Conservation (phyloP, 768 basidiomycete genomes). For the Xanthoconium purpureum region DNA sequence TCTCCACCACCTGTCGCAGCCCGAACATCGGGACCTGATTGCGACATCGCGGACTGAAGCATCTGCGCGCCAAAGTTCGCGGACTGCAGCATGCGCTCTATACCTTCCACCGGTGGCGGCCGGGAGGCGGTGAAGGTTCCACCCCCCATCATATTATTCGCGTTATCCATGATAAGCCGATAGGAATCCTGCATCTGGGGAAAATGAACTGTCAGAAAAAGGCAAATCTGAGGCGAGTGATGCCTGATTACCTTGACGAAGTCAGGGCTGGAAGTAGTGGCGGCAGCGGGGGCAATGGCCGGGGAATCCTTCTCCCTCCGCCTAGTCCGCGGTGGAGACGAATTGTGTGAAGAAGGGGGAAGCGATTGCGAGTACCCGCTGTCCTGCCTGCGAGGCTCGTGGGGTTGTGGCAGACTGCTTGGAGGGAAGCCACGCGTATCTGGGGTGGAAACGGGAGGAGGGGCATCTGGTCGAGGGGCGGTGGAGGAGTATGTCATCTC, state of each 20-base stretch:
- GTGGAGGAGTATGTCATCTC: slow-evolving; percentile 36
- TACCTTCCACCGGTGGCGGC: slow-evolving; percentile 28
- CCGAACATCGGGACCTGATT: slow-evolving; percentile 30
- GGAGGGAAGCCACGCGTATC: slow-evolving; percentile 32
- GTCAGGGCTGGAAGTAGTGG: slow-evolving; percentile 35
- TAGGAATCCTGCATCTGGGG: slow-evolving; percentile 45
- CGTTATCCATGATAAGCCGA: slow-evolving; percentile 39
- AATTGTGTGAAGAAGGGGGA: slow-evolving; percentile 23
- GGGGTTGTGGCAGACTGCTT: slow-evolving; percentile 23
- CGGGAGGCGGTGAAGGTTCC: slow-evolving; percentile 23
- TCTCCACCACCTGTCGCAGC: slow-evolving; percentile 21
- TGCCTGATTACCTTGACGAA: slow-evolving; percentile 38
- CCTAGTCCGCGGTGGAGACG: slow-evolving; percentile 35
- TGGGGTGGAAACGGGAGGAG: slow-evolving; percentile 27
- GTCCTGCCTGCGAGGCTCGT: slow-evolving; percentile 34
- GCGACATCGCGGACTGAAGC: slow-evolving; percentile 28
- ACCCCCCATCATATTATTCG: slow-evolving; percentile 29
- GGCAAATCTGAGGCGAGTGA: not conserved
- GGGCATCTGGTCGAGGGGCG: slow-evolving; percentile 32
- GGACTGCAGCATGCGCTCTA: slow-evolving; percentile 47
- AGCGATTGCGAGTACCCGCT: slow-evolving; percentile 30
- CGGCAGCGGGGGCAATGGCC: slow-evolving; percentile 23
- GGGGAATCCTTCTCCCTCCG: slow-evolving; percentile 37
- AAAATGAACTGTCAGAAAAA: slow-evolving; percentile 12
- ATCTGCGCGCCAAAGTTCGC: slow-evolving; percentile 38